Base-by-base conservation (phyloP, 2,329 filamentous ascomycete genomes). In the Pseudonectria foliicola region DNA sequence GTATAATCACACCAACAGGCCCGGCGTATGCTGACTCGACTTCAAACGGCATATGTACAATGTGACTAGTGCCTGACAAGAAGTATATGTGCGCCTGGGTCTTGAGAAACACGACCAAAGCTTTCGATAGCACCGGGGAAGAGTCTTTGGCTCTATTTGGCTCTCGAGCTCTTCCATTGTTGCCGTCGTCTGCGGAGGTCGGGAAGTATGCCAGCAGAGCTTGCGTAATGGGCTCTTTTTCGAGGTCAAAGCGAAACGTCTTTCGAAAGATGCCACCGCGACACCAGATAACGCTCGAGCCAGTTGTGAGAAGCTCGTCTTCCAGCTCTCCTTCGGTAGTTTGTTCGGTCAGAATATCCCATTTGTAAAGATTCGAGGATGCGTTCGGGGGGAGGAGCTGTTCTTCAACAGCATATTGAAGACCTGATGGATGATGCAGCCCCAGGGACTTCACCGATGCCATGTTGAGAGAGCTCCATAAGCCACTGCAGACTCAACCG, bases 31-130 rank as follows among this genome's bases (percentile, higher is more conserved):
- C 88, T 34, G 78, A 78, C 55, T 95, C 87, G 27, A 95, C 84
- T 62, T 96, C 89, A 54, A 98, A 98, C 2, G 90, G 90, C 54
- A 98, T 77, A 57, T 95, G 87, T 31, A 96, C 73, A 39, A 95
- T 77, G 70, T 98, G 85, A 54, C 77, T 92, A 24, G 86, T 81
- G 13, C 90, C 90, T 2, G 84, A 77, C 25, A 96, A 73, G 56
- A 93, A 95, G 67, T 89, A 93, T 45, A 98, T 78, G 56, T 96
- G 90, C 14, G 86, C 88, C 55, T 96, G 90, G 1, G 86, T 89
- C 61, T 85, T 89, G 46, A 98, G 75, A 48, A 96, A 84, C 32
- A 98, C 84, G 7, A 96, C 86, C 42, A 98, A 65, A 4, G 90
- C 88, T 52, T 81, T 73, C 27, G 75, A 73, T 15, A 76, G 58